phyloP scores from a whole-genome alignment of 441 rosid genomes.

The Pelargonium citronellum region DNA sequence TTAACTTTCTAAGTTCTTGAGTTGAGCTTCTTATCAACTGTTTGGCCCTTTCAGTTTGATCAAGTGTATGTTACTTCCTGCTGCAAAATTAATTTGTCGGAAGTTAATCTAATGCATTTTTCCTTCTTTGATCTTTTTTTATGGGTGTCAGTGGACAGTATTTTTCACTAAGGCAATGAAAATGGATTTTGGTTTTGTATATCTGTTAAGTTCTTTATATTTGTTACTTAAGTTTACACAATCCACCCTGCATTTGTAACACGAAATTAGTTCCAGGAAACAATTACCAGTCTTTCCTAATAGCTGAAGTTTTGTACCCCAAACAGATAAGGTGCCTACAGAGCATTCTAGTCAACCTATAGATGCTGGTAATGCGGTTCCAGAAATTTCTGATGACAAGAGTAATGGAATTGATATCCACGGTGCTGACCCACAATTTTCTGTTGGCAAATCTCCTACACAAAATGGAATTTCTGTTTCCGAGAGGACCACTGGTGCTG shows the following conservation, averaged over 20 bases:
- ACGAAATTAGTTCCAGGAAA: neutral
- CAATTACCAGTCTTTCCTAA: slow-evolving; percentile 1
- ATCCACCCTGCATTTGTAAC: neutral
- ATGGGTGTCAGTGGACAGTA: neutral
- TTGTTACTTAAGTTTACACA: too few species aligned
- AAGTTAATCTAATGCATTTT: too few species aligned
- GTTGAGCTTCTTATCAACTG: neutral
- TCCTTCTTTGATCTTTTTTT: too few species aligned
- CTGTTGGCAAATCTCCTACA: slow-evolving; percentile 51
- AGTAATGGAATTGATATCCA: slow-evolving; percentile 29
- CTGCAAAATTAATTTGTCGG: too few species aligned
- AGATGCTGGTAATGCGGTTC: slow-evolving; percentile 26
- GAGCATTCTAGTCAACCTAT: slow-evolving; percentile 26
- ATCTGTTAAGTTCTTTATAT: neutral
- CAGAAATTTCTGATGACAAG: slow-evolving; percentile 31
- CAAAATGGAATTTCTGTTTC: slow-evolving; percentile 39
- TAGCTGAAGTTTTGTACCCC: slow-evolving; percentile 10
- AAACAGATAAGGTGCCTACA: slow-evolving; percentile 25
- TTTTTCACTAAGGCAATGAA: neutral
- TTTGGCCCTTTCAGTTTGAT: neutral
- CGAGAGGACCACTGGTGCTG: slow-evolving; percentile 42
- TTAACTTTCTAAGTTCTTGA: neutral
- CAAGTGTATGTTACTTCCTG: too few species aligned
- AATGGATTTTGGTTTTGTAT: neutral
- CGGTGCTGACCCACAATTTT: slow-evolving; percentile 40